Percentiles rank a stretch among this genome's conserved stretches.
Conservation (phyloP, 1,284 basidiomycete species). For the Grifola frondosa region DNA sequence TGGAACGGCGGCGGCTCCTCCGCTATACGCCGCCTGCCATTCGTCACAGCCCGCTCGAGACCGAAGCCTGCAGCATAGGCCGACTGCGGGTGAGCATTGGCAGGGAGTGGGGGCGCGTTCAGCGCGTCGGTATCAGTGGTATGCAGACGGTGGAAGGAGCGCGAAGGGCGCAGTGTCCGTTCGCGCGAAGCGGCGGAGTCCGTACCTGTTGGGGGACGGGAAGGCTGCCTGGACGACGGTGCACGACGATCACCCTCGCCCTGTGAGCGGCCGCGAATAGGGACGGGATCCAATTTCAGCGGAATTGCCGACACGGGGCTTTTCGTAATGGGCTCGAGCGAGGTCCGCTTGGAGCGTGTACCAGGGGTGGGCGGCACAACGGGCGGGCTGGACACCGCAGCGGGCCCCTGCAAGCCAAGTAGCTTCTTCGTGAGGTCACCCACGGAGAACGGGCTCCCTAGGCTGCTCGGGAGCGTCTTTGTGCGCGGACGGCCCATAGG, state of each 20-base stretch:
- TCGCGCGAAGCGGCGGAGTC: slow-evolving; percentile 26
- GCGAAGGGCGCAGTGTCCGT: slow-evolving; percentile 45
- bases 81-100: slow-evolving; percentile 5
- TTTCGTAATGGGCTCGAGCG: slow-evolving; percentile 12
- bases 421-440: slow-evolving; percentile 63
- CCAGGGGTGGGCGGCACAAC: slow-evolving; percentile 20
- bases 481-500: slow-evolving; percentile 41
- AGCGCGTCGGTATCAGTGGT: slow-evolving; percentile 16
- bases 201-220: slow-evolving; percentile 8
- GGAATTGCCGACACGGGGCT: slow-evolving; percentile 5
- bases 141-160: slow-evolving; percentile 56
- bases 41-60: slow-evolving; percentile 22
- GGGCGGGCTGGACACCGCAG: slow-evolving; percentile 17
- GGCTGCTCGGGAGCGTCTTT: slow-evolving; percentile 45
- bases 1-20: slow-evolving; percentile 12
- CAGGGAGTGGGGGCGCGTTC: slow-evolving; percentile 14
- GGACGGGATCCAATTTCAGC: slow-evolving; percentile 1
- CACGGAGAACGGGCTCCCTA: slow-evolving; percentile 43
- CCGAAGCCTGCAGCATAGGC: slow-evolving; percentile 2
- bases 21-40: slow-evolving; percentile 13
- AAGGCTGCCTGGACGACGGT: slow-evolving; percentile 12
- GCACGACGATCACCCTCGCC: slow-evolving; percentile 9
- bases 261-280: slow-evolving; percentile 10
- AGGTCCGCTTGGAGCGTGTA: slow-evolving; percentile 20
- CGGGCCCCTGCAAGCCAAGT: slow-evolving; percentile 43